Evolutionary conservation across 768 basidiomycete genomes (phyloP).

Genomic region (Myochromella boudieri): DNA sequence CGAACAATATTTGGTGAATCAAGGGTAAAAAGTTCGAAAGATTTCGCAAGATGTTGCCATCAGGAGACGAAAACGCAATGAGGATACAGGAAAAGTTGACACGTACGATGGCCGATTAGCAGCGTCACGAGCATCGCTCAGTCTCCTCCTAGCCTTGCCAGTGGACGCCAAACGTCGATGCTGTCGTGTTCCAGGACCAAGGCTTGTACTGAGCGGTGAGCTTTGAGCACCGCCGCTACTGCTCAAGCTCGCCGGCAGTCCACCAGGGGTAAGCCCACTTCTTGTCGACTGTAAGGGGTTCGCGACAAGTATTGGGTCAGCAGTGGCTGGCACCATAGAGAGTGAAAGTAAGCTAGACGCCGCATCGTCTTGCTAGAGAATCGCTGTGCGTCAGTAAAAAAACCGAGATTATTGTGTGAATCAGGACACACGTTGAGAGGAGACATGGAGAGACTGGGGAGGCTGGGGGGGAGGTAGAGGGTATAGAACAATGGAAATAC

Average conservation of each 20-base stretch:
- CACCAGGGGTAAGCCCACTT: conserved; percentile 11
- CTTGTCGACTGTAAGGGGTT: conserved; percentile 7
- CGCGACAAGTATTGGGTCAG: conserved; percentile 40
- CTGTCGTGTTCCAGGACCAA: conserved; percentile 38
- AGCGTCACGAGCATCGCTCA: conserved; percentile 81
- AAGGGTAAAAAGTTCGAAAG: conserved; percentile 4
- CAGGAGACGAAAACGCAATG: conserved; percentile 14
- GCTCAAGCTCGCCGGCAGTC: conserved; percentile 12
- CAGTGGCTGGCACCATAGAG: conserved; percentile 59
- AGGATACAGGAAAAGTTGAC: conserved; percentile 7
- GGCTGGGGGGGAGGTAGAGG: conserved; percentile 7
- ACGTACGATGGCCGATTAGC: conserved; percentile 74
- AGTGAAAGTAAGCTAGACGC: conserved; percentile 66
- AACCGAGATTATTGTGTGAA: conserved; percentile 6
- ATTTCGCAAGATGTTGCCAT: conserved; percentile 4
- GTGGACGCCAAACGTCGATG: conserved; percentile 73
- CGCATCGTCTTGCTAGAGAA: conserved; percentile 39
- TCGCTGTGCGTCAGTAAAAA: conserved; percentile 12
- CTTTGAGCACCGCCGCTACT: conserved; percentile 15
- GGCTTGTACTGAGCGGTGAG: conserved; percentile 26
- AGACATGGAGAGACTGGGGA: conserved; percentile 13
- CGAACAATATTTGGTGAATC: conserved; percentile 1
- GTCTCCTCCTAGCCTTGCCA: conserved; percentile 65
- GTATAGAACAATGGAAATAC: conserved; percentile 17
- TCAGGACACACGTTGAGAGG: conserved; percentile 14